A percentile compares a stretch with the other conserved stretches of the same genome.
These are phyloP conservation scores for Candida insectalens DNA, from an alignment of 805 yeast species.

Conservation along the genomic window DNA sequence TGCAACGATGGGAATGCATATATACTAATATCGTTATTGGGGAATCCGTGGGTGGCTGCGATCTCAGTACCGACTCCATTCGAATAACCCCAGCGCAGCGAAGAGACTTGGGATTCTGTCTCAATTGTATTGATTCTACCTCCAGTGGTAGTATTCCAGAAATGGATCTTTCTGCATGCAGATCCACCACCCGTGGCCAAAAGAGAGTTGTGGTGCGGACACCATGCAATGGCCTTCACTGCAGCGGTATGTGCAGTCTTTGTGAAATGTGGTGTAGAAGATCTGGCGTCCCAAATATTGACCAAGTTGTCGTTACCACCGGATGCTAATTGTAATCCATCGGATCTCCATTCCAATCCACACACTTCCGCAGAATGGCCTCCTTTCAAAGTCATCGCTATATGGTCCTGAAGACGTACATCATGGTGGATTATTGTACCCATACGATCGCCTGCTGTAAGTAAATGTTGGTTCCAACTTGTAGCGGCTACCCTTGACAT, in stretches of 20 bases:
- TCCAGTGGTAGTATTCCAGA: constrained; percentile 94
- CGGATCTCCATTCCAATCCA: constrained; percentile 78
- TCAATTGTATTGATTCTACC: constrained; percentile 77
- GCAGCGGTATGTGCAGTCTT: constrained; percentile 86
- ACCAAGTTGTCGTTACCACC: constrained; percentile 95
- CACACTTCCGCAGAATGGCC: constrained; percentile 91
- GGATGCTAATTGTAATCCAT: constrained; percentile 77
- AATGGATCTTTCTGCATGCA: constrained; percentile 77
- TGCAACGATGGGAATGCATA: constrained; percentile 81
- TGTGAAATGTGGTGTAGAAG: constrained; percentile 56
- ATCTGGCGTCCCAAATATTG: constrained; percentile 85
- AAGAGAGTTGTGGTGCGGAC: constrained; percentile 73
- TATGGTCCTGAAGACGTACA: constrained; percentile 75
- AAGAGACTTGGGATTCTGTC: constrained; percentile 91
- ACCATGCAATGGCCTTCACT: constrained; percentile 91
- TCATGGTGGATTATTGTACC: constrained; percentile 86
- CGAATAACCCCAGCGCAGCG: constrained; percentile 83
- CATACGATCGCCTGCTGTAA: constrained; percentile 80
- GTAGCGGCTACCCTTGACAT: constrained; percentile 75
- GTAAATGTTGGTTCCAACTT: constrained; percentile 72
- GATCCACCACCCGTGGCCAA: constrained; percentile 98
- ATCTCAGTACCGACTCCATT: constrained; percentile 70
- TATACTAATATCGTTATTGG: constrained; percentile 72
- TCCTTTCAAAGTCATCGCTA: constrained; percentile 45
- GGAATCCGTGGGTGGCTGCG: constrained; percentile 90